Conservation (phyloP, 257 asterid genomes). For the Solanum etuberosum region DNA sequence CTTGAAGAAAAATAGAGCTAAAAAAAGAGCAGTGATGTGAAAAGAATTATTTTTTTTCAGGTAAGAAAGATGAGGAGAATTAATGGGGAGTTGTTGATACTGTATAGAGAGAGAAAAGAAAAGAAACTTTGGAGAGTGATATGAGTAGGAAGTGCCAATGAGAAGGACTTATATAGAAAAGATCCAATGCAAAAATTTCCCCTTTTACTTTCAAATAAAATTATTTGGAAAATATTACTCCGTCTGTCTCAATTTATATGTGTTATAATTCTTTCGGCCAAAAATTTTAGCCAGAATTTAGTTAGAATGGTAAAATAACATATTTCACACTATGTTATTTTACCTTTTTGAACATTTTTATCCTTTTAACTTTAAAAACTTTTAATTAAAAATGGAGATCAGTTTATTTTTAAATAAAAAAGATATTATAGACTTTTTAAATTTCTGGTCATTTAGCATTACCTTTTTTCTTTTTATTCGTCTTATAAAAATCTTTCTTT, state of each 20-base stretch:
- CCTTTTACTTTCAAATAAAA: background rate
- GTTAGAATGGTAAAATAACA: too few relatives aligned
- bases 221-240: background rate
- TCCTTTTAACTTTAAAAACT: too few relatives aligned
- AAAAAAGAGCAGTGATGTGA: background rate
- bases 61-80: background rate
- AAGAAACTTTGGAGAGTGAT: constrained; percentile 9
- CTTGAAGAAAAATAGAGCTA: background rate
- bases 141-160: background rate
- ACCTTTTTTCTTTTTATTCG: too few relatives aligned
- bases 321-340: too few relatives aligned
- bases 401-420: too few relatives aligned
- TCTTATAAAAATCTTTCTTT: too few relatives aligned
- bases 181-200: background rate
- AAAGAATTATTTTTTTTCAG: background rate
- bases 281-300: too few relatives aligned
- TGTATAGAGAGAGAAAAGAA: background rate
- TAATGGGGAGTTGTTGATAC: background rate
- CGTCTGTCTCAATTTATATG: background rate
- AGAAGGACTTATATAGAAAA: constrained; percentile 31
- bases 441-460: too few relatives aligned
- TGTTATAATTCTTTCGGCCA: too few relatives aligned
- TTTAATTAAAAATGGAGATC: too few relatives aligned
- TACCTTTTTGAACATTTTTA: too few relatives aligned
- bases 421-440: too few relatives aligned